Evolutionary conservation across 75 land plant genomes (phyloP).

Genomic region (Selaginella tamariscina): DNA sequence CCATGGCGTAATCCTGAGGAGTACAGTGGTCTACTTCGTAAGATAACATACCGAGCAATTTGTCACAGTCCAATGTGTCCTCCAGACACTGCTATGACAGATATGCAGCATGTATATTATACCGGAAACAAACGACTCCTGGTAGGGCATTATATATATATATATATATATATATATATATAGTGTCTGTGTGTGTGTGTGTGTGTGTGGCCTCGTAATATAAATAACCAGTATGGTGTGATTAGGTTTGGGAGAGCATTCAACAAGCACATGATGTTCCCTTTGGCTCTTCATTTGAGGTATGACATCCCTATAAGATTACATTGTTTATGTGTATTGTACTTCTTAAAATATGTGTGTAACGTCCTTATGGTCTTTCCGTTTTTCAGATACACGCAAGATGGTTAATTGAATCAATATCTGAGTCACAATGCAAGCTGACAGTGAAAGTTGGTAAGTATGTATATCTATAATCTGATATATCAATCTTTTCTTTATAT

Average conservation of each 20-base stretch:
- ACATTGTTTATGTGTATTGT: slow-evolving; percentile 13
- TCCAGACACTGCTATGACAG: slow-evolving; percentile 91
- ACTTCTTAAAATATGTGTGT: background rate
- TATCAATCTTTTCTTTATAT: too few relatives aligned
- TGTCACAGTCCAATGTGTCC: slow-evolving; percentile 98
- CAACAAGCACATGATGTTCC: slow-evolving; percentile 98
- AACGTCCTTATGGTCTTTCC: background rate
- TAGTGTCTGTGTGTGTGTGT: too few relatives aligned
- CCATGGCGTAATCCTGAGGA: slow-evolving; percentile 88
- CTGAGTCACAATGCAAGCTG: slow-evolving; percentile 38
- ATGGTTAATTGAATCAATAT: slow-evolving; percentile 50
- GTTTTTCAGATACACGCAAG: slow-evolving; percentile 59
- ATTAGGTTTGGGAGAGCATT: slow-evolving; percentile 90
- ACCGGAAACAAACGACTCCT: slow-evolving; percentile 46
- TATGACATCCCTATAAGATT: slow-evolving; percentile 12
- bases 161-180: too few relatives aligned
- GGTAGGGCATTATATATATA: slow-evolving; percentile 28
- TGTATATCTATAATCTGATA: too few relatives aligned
- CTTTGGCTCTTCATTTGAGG: slow-evolving; percentile 91
- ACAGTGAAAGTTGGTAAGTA: slow-evolving; percentile 71
- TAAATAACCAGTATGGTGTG: too few relatives aligned
- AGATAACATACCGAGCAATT: slow-evolving; percentile 64
- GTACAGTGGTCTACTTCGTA: slow-evolving; percentile 74
- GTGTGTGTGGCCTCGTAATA: too few relatives aligned
- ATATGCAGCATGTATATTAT: slow-evolving; percentile 66